Conservation (phyloP, 2,329 filamentous ascomycete genomes). For the Moelleriella libera region DNA sequence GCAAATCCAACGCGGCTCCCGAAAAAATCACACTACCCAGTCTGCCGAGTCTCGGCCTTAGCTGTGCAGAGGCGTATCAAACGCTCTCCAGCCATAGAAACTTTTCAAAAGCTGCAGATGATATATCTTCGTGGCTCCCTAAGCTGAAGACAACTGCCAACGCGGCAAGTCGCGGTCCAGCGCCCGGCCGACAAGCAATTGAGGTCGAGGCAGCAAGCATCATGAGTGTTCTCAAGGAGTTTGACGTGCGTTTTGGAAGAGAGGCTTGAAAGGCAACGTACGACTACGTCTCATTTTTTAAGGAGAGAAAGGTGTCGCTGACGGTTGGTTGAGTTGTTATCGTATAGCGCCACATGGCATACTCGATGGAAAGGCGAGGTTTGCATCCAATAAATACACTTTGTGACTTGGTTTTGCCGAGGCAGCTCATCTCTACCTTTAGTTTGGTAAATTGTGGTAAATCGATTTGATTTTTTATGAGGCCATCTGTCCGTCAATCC, state of each 20-base stretch:
- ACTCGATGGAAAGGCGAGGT: too few relatives aligned
- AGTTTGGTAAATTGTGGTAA: too few relatives aligned
- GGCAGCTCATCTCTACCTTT: too few relatives aligned
- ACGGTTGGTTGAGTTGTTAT: neutral
- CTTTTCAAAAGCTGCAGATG: slow-evolving; percentile 59
- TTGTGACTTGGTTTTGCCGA: too few relatives aligned
- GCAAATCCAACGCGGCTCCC: slow-evolving; percentile 27
- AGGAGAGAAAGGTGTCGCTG: neutral
- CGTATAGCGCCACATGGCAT: too few relatives aligned
- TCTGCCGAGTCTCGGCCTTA: slow-evolving; percentile 42
- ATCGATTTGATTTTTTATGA: too few relatives aligned
- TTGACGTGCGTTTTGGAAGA: slow-evolving; percentile 58
- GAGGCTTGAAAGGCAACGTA: slow-evolving; percentile 13
- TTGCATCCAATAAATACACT: too few relatives aligned
- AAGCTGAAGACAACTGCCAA: slow-evolving; percentile 49
- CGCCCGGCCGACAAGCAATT: slow-evolving; percentile 40
- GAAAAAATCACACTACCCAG: slow-evolving; percentile 21
- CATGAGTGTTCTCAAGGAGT: slow-evolving; percentile 72
- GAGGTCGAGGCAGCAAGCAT: slow-evolving; percentile 75
- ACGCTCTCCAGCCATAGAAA: slow-evolving; percentile 64
- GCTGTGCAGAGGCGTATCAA: slow-evolving; percentile 66
- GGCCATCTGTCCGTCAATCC: too few relatives aligned
- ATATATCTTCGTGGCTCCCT: slow-evolving; percentile 63
- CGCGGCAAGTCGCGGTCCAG: slow-evolving; percentile 12
- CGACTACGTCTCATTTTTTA: neutral